Evolutionary conservation across 306 rosid genomes (phyloP), one percentile per base, ranked within the genome.

Genomic region (Vigna unguiculata): DNA sequence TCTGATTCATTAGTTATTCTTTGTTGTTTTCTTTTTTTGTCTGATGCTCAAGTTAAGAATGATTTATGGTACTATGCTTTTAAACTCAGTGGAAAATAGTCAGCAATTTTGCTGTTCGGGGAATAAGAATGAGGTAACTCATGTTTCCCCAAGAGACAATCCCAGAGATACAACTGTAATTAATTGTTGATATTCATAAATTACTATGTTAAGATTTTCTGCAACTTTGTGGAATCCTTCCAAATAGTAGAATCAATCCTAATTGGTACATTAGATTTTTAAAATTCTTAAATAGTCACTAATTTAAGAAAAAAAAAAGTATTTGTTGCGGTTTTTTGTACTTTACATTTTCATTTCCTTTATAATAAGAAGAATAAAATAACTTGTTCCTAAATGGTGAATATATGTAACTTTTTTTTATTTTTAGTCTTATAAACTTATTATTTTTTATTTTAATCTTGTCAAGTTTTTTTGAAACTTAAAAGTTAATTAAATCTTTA

Each of bases 41-140:
- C 53, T 9, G 13, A 4, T 67, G 36, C 46, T 49, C 30, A 59
- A 61, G 58, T 48, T 51, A 62, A 79, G 74, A 62, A 69, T 57
- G 17, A 28, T 68, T 81, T 77, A 13, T 81, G 28, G 16, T 81
- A 36, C 41, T 25, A 14, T 72, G 16, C 57, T 72, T 77, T 52
- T 19, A 54, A 52, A 53, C 54, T 76, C 60, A 45, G 36, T 63
- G 78, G 74, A 66, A 60, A 70, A 38, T n/a, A 13, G 47, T 69
- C 52, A 68, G 69, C 30, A 36, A 68, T 78, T 78, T 83, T 83
- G 73, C 52, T 68, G 62, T 57, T 24, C 28, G 15, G 72, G 77
- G 76, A 77, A 74, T 53, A 62, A 72, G 72, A 77, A 61, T 68
- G 81, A 47, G 78, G 69, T 63, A 54, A 81, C 75, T 73, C 51